Base-by-base conservation (phyloP, 2,329 filamentous ascomycete species). In the Penicillium sp. region DNA sequence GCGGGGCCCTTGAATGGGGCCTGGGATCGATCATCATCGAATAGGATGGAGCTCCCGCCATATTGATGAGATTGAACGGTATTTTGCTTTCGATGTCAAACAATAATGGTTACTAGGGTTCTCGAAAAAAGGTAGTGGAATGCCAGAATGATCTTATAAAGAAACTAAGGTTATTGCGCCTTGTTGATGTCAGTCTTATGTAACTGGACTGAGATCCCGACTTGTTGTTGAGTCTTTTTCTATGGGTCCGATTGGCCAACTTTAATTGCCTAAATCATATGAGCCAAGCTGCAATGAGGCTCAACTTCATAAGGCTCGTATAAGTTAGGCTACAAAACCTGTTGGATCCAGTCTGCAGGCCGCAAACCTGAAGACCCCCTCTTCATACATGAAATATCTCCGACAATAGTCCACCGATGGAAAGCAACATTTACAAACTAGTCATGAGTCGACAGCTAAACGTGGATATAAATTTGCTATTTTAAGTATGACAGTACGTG, bases 161-260 rank as follows among this genome's bases (percentile, higher is more conserved):
- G 28, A 13, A 40, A 5, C 19, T 10, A 26, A 22, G 10, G 10
- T 10, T 33, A n/a, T n/a, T 44, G 38, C 15, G 47, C 9, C 38
- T 2, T 37, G 45, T 65, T 67, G 65, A 67, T 64, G 63, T 67
- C 65, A 67, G 40, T 33, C 50, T 65, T 60, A 62, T 64, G 65
- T 65, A 61, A 67, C 45, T 13, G 40, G 33, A 53, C 33, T 4
- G 19, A 24, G 22, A 12, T 53, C 33, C 13, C 9, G 47, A 22
- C 7, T 4, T 6, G n/a, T n/a, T 33, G 3, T 47, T 26, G 38
- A 33, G 30, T 33, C 30, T 33, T 40, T 33, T 40, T 13, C 22
- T 45, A 3, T 17, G 44, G 44, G 22, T 26, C 19, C 4, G 22
- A 47, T 47, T 40, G 8, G 10, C 6, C 38, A 9, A 40, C 13